Conservation (phyloP, 768 basidiomycete genomes). For the Leccinum broughii region DNA sequence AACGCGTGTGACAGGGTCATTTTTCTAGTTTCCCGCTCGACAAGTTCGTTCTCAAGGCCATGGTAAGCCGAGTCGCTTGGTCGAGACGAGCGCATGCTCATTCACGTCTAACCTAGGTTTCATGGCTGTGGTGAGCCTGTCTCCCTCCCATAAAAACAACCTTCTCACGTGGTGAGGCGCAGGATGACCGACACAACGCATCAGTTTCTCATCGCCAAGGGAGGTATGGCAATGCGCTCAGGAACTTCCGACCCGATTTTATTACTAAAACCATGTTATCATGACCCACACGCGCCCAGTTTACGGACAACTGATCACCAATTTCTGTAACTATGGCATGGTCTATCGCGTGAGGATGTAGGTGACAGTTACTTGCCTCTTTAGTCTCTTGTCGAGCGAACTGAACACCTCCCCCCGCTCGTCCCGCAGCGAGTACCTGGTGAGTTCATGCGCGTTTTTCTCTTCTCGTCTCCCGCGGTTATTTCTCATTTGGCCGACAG, state of each 20-base stretch:
- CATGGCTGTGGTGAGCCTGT: constrained; percentile 17
- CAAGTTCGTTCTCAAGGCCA: constrained; percentile 1
- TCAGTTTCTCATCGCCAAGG: constrained; percentile 18
- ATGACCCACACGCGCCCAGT: constrained; percentile 1
- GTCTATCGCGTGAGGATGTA: constrained; percentile 11
- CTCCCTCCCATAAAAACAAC: not conserved
- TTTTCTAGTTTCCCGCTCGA: constrained; percentile 12
- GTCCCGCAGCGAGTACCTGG: constrained; percentile 15
- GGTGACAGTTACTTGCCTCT: constrained; percentile 1
- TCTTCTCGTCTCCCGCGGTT: not conserved
- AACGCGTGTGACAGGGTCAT: not conserved
- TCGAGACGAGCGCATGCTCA: not conserved
- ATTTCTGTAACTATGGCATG: constrained; percentile 17
- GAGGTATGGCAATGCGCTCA: constrained; percentile 12
- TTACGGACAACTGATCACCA: constrained; percentile 14
- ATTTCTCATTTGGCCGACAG: constrained; percentile 5
- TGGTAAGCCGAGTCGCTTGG: constrained; percentile 7
- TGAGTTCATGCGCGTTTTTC: constrained; percentile 1
- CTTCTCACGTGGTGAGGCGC: constrained; percentile 1
- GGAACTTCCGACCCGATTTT: not conserved
- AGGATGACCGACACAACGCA: constrained; percentile 19
- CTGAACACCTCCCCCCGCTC: not conserved
- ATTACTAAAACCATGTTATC: constrained; percentile 7
- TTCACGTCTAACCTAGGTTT: constrained; percentile 8
- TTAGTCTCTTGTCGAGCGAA: not conserved